Percentiles rank a stretch among this genome's conserved stretches.
phyloP scores from a whole-genome alignment of 2,329 filamentous ascomycete species.

The Endocalyx cinctus region DNA sequence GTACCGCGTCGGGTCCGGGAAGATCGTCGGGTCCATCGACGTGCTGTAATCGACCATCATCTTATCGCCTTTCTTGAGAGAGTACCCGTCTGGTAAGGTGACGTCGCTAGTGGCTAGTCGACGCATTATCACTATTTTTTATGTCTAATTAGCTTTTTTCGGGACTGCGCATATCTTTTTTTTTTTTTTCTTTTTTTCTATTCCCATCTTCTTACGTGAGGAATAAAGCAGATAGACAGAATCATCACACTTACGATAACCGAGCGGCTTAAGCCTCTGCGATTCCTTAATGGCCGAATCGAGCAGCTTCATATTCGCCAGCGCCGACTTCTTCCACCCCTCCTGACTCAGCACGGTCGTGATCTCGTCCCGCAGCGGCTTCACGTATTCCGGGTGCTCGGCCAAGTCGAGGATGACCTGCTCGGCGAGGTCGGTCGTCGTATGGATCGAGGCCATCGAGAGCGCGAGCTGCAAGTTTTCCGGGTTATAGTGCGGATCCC shows the following conservation, averaged over 20 bases:
- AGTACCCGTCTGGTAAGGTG: constrained; percentile 15
- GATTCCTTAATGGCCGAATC: constrained; percentile 34
- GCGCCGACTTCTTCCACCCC: constrained; percentile 19
- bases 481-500: constrained; percentile 19
- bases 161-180: too few species aligned
- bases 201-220: too few species aligned
- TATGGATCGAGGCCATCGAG: constrained; percentile 30
- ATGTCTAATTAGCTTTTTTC: too few species aligned
- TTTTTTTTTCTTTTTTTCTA: too few species aligned
- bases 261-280: constrained; percentile 24
- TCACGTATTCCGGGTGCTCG: constrained; percentile 34
- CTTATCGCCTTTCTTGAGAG: constrained; percentile 14
- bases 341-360: constrained; percentile 13
- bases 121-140: constrained; percentile 17
- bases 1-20: constrained; percentile 18
- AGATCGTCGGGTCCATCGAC: constrained; percentile 17
- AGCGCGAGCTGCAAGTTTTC: constrained; percentile 24
- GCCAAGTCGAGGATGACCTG: constrained; percentile 36
- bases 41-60: constrained; percentile 18
- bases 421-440: constrained; percentile 27
- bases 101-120: constrained; percentile 12
- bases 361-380: constrained; percentile 40
- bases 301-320: constrained; percentile 27
- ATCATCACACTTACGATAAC: constrained; percentile 16
- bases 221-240: too few species aligned